Base-by-base conservation (phyloP, 2,329 filamentous ascomycete species). In the Monosporascus sp. region DNA sequence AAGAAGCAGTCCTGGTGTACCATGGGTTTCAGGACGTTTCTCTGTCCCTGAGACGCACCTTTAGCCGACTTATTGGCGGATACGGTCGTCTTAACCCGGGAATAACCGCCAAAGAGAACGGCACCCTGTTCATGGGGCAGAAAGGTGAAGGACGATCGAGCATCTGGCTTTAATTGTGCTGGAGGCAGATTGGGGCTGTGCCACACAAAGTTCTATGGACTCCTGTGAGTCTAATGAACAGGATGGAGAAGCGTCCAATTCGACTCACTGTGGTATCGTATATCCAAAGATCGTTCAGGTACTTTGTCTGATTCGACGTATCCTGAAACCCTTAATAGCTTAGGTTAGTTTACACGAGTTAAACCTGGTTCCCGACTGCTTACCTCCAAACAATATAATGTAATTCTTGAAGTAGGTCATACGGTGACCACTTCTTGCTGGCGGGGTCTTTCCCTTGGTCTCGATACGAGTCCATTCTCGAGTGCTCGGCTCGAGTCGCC, bases 331-430 rank as follows among this genome's bases (percentile, higher is more conserved):
- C 67, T 69, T 50, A 3, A 51, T 27, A 26, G 4, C 41, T 3
- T 38, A 46, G 9, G 37, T 66, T 49, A 65, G 49, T 53, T 49
- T 5, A 31, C n/a, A 14, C 35, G 24, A n/a, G 26, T 7, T 35
- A 9, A 14, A 27, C 9, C 7, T 26, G 37, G 2, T 14, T 26
- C 11, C 14, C 4, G 48, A 41, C 16, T 48, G 35, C 64, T 22
- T 62, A 69, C 67, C 94, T 54, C 94, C 94, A 66, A 96, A 97
- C 1, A 99, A 78, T 54, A 99, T 82, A 57, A 99, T 91, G 71
- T 96, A 97, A 68, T 97, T 91, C 74, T 97, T 97, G 80, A 85
- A 97, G 69, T 90, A 93, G 3, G 92, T 95, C 91, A 99, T 96
- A 60, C 93, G 84, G 71, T 97, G 92, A 3, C 94, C 94, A 68